phyloP scores from a whole-genome alignment of 495 filamentous ascomycete species.

The Apodospora peruviana region DNA sequence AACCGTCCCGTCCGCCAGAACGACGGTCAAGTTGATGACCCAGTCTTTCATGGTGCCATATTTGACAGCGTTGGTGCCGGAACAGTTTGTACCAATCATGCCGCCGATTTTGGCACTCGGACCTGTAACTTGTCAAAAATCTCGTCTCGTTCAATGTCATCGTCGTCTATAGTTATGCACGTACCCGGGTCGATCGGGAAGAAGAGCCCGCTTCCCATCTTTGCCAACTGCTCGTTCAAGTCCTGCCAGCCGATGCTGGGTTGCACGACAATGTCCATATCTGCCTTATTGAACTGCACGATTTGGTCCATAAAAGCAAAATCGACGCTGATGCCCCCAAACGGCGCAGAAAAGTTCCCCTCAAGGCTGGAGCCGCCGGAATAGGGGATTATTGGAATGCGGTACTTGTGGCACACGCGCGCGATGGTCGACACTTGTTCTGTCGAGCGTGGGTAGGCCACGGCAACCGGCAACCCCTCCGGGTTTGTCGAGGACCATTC shows the following conservation, averaged over 20 bases:
- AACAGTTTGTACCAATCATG: slow-evolving; percentile 79
- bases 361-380: slow-evolving; percentile 85
- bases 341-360: slow-evolving; percentile 80
- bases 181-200: slow-evolving; percentile 81
- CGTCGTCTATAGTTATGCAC: background rate
- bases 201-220: slow-evolving; percentile 70
- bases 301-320: slow-evolving; percentile 84
- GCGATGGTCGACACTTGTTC: slow-evolving; percentile 76
- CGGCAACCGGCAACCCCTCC: slow-evolving; percentile 70
- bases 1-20: slow-evolving; percentile 70
- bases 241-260: slow-evolving; percentile 89
- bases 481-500: slow-evolving; percentile 85
- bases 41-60: slow-evolving; percentile 87
- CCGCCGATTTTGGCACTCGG: slow-evolving; percentile 62
- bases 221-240: slow-evolving; percentile 68
- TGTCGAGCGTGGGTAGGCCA: slow-evolving; percentile 72
- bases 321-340: slow-evolving; percentile 82
- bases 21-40: slow-evolving; percentile 76
- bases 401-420: slow-evolving; percentile 74
- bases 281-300: slow-evolving; percentile 69
- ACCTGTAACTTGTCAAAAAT: slow-evolving; percentile 28
- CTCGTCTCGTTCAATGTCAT: background rate
- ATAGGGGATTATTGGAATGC: slow-evolving; percentile 81
- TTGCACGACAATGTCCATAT: slow-evolving; percentile 91
- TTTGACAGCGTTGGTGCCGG: slow-evolving; percentile 72